Percentiles rank a stretch among this genome's conserved stretches.
Evolutionary conservation across 208 protist genomes (phyloP).

Genomic region (Trypanosoma congolense): DNA sequence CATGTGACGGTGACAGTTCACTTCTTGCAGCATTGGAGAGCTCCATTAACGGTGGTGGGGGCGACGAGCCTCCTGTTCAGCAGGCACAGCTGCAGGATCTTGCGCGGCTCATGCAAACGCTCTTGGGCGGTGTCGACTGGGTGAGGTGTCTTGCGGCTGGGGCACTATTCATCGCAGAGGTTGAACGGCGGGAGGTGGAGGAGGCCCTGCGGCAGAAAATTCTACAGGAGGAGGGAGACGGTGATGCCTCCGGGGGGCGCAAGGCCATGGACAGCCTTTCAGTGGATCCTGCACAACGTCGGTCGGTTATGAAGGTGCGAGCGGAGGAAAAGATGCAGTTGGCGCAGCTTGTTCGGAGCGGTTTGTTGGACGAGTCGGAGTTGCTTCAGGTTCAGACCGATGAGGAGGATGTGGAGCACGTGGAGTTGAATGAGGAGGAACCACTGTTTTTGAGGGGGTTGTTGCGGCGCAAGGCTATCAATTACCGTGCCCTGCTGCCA

Average conservation of each 20-base stretch:
- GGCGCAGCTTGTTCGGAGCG: conserved; percentile 75
- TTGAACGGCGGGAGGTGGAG: conserved; percentile 25
- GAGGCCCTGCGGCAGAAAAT: neutral
- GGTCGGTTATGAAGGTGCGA: conserved; percentile 70
- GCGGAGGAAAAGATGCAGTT: conserved; percentile 87
- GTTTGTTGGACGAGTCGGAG: conserved; percentile 77
- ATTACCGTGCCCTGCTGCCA: conserved; percentile 75
- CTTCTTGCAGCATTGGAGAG: conserved; percentile 13
- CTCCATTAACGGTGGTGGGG: conserved; percentile 16
- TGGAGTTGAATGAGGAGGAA: conserved; percentile 86
- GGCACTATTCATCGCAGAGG: conserved; percentile 60
- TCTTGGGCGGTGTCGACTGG: conserved; percentile 26
- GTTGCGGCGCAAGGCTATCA: conserved; percentile 59
- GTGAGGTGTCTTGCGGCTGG: conserved; percentile 50
- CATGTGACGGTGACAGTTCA: conserved; percentile 8
- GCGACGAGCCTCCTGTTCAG: conserved; percentile 37
- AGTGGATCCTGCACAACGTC: conserved; percentile 42
- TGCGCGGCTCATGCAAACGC: conserved; percentile 44
- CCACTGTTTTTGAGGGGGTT: conserved; percentile 70
- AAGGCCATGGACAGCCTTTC: conserved; percentile 27
- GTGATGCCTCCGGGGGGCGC: conserved; percentile 1
- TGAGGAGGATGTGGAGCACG: conserved; percentile 58
- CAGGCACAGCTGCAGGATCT: conserved; percentile 46
- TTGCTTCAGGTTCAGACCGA: conserved; percentile 64
- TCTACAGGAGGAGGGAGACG: conserved; percentile 5